phyloP scores from a whole-genome alignment of 129 eudicot genomes.

The carrot (Daucus carota) region DNA sequence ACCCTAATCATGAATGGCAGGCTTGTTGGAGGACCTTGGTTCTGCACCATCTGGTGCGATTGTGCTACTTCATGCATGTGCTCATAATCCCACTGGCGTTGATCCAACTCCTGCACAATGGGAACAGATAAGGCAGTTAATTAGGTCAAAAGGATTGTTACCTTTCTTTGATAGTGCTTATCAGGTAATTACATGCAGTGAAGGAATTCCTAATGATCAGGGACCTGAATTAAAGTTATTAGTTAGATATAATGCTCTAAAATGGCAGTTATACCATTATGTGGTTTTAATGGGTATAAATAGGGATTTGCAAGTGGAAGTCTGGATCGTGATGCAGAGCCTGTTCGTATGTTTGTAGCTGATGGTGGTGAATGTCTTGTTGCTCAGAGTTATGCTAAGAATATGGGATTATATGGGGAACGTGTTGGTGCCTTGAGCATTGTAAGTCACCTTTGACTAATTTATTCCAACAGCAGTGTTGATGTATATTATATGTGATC shows the following conservation, averaged over 20 bases:
- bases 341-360: constrained; percentile 85
- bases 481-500: neutral
- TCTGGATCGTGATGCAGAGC: constrained; percentile 74
- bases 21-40: constrained; percentile 81
- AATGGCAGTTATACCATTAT: neutral
- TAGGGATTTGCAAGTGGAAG: constrained; percentile 97
- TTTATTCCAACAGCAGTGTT: neutral
- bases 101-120: constrained; percentile 87
- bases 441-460: constrained; percentile 34
- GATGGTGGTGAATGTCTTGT: constrained; percentile 87
- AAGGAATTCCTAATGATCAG: neutral
- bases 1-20: constrained; percentile 28
- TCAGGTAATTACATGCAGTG: constrained; percentile 43
- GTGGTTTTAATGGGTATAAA: neutral
- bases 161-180: constrained; percentile 97
- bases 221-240: neutral
- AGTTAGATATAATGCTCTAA: neutral
- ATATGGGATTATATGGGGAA: constrained; percentile 91
- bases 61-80: constrained; percentile 96
- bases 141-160: constrained; percentile 69
- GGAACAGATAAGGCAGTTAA: constrained; percentile 74
- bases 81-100: constrained; percentile 98
- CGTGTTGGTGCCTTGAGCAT: constrained; percentile 95
- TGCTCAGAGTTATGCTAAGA: constrained; percentile 97
- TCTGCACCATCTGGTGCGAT: constrained; percentile 94